Percentiles rank a stretch among this genome's conserved stretches.
These are phyloP conservation scores for Meredithiella fracta DNA, from an alignment of 2,329 filamentous ascomycete species.

Conservation along the genomic window DNA sequence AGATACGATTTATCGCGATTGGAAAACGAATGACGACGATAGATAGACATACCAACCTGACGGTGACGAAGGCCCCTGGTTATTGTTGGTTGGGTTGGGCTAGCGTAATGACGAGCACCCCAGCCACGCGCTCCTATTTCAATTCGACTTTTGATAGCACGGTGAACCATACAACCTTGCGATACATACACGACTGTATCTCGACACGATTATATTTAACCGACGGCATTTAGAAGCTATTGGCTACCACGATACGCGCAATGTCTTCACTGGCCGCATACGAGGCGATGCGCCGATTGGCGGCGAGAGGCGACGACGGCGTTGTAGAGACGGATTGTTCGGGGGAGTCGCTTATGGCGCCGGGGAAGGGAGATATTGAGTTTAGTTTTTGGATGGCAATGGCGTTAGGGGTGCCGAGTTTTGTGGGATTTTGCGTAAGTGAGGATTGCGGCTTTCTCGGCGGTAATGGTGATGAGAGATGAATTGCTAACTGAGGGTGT, in stretches of 20 bases:
- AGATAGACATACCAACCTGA: too few relatives aligned
- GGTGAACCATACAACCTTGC: too few relatives aligned
- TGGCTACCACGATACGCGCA: background rate
- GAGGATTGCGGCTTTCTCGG: background rate
- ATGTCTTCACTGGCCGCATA: slow-evolving; percentile 12
- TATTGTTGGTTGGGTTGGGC: too few relatives aligned
- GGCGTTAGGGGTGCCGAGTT: slow-evolving; percentile 51
- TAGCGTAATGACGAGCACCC: too few relatives aligned
- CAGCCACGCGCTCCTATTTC: background rate
- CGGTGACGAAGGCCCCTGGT: too few relatives aligned
- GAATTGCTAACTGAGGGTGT: background rate
- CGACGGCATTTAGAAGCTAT: too few relatives aligned
- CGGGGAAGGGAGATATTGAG: slow-evolving; percentile 15
- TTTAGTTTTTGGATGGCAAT: slow-evolving; percentile 37
- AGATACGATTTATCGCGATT: too few relatives aligned
- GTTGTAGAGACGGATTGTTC: slow-evolving; percentile 8
- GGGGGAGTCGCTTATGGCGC: slow-evolving; percentile 14
- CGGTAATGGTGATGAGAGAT: background rate
- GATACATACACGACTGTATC: too few relatives aligned
- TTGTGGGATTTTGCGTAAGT: slow-evolving; percentile 60
- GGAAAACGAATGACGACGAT: too few relatives aligned
- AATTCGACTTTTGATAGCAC: background rate
- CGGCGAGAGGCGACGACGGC: too few relatives aligned
- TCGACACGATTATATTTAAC: too few relatives aligned
- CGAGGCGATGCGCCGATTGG: background rate